These are phyloP conservation scores for Candida gigantensis DNA, from an alignment of 1,139 yeast species.

Conservation along the genomic window DNA sequence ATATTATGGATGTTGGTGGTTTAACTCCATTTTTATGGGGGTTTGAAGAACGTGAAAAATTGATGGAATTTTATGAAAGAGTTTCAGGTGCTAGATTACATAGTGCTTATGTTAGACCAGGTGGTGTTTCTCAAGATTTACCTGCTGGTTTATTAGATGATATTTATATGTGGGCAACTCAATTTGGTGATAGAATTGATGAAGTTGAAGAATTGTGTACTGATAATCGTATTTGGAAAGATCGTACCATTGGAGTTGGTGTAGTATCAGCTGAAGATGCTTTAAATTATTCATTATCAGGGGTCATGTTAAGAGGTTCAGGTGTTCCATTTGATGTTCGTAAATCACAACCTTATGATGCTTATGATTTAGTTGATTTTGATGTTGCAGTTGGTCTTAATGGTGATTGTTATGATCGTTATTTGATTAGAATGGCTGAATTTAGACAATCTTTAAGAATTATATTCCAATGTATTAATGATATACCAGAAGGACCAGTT, in stretches of 20 bases:
- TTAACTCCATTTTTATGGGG: constrained; percentile 94
- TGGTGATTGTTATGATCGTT: constrained; percentile 92
- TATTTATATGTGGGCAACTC: constrained; percentile 95
- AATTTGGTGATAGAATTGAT: constrained; percentile 89
- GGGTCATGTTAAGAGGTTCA: constrained; percentile 89
- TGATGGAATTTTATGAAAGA: constrained; percentile 92
- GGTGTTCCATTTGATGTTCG: constrained; percentile 88
- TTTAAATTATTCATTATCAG: constrained; percentile 75
- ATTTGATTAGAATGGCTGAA: constrained; percentile 86
- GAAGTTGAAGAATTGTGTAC: constrained; percentile 88
- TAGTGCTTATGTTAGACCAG: constrained; percentile 87
- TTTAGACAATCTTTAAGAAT: constrained; percentile 89
- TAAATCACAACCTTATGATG: constrained; percentile 88
- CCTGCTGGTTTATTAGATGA: constrained; percentile 87
- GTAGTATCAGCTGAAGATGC: constrained; percentile 85
- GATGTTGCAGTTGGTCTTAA: constrained; percentile 84
- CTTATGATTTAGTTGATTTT: constrained; percentile 82
- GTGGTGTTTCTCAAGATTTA: constrained; percentile 87
- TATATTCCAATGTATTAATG: constrained; percentile 85
- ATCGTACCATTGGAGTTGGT: constrained; percentile 82
- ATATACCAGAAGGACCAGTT: constrained; percentile 91
- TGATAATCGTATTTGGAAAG: constrained; percentile 91
- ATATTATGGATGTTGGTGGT: constrained; percentile 95
- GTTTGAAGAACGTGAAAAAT: constrained; percentile 88
- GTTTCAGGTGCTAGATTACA: constrained; percentile 91